Base-by-base conservation (phyloP, 2,329 filamentous ascomycete species). In the Neopestalotiopsis sp. region DNA sequence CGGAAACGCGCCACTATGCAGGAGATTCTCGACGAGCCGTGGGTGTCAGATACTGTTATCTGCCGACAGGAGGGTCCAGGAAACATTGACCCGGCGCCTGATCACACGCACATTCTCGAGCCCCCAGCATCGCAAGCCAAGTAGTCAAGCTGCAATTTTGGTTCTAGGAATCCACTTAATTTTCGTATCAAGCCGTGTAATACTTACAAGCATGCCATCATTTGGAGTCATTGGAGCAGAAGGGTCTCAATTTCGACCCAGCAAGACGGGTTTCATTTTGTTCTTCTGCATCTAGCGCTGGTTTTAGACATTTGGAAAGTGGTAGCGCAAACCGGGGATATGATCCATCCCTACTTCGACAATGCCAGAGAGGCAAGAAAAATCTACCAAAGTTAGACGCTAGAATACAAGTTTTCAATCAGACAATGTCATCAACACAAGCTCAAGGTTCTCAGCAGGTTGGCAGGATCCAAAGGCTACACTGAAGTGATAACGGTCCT, bases 71-170 rank as follows among this genome's bases (percentile, higher is more conserved):
- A 92, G 67, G 90, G 89, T 30, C 81, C 83, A 2, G 94, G 94
- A 1, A 85, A 87, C 62, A 88, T 97, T 17, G 84, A 94, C 69
- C 90, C 88, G 62, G 93, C 92, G 2, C 86, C 90, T 10, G 92
- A 93, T 65, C 96, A 99, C 79, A 90, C 88, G 1, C 96, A 99
- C 78, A 90, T 95, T 13, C 85, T 98, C 49, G 94, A 97, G 79
- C 93, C 94, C 17, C 89, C 90, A 14, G 80, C 84, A 57, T 79
- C 84, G 32, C 80, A 82, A 70, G 77, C 81, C 24, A 78, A 78
- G 69, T 78, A 78, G 32, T 17, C 32, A 13, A 17, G 30, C 17
- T 40, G 32, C 10, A 59, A 24, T 12, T 30, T 30, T 24, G 57
- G 57, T 14, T 3, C 45, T 17, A 17, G 20, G 45, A 17, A n/a